phyloP scores from a whole-genome alignment of 371 early-diverging fungal genomes.

The Mycotypha africana region DNA sequence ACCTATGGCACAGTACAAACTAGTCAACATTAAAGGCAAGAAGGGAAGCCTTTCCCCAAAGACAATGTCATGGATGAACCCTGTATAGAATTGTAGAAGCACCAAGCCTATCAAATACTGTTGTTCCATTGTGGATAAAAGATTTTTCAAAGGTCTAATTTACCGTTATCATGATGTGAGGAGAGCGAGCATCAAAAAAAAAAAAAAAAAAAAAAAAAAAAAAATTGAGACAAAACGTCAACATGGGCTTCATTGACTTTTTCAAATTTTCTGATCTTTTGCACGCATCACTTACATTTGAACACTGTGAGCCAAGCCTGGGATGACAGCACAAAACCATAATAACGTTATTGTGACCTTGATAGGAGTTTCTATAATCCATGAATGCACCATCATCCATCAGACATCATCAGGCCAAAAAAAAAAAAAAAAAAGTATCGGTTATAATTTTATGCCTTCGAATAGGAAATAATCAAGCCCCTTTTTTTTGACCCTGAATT shows the following conservation, averaged over 20 bases:
- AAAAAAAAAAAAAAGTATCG: too few relatives aligned
- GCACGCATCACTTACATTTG: conserved; percentile 22
- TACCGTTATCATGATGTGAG: background rate
- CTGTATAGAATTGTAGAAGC: conserved; percentile 56
- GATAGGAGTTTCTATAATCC: conserved; percentile 54
- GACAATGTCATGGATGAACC: conserved; percentile 41
- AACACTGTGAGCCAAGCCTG: conserved; percentile 41
- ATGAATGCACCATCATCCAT: background rate
- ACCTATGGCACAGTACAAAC: conserved; percentile 75
- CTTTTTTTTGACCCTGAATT: too few relatives aligned
- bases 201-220: too few relatives aligned
- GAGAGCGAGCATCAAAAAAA: too few relatives aligned
- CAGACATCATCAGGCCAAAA: background rate
- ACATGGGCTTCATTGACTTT: background rate
- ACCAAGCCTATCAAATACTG: conserved; percentile 65
- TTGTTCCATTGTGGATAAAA: conserved; percentile 44
- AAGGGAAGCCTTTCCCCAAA: conserved; percentile 64
- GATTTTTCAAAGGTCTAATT: conserved; percentile 19
- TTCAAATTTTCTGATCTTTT: too few relatives aligned
- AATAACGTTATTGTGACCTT: conserved; percentile 49
- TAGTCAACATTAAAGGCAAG: conserved; percentile 78
- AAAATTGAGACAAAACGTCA: background rate
- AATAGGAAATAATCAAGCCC: too few relatives aligned
- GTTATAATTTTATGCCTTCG: too few relatives aligned
- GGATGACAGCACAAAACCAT: conserved; percentile 52